phyloP scores from a whole-genome alignment of 2,329 filamentous ascomycete species.

The Colletotrichum navitas region DNA sequence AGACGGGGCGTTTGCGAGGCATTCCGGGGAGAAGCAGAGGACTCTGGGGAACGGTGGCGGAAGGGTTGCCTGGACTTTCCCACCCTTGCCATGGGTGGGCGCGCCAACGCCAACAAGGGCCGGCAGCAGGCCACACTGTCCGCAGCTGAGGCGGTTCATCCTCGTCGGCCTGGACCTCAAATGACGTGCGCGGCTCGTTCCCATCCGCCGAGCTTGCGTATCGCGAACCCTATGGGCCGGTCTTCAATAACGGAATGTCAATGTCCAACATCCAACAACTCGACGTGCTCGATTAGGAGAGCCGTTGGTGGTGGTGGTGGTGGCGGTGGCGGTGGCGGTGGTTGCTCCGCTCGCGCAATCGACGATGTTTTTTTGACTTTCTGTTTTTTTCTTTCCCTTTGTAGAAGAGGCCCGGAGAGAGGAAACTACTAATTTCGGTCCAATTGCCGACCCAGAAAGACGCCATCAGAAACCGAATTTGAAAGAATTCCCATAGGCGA shows the following conservation, averaged over 20 bases:
- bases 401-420: no score
- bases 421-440: no score
- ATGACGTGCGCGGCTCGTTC: constrained; percentile 7
- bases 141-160: not conserved
- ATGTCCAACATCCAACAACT: not conserved
- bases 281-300: not conserved
- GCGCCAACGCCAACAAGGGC: not conserved
- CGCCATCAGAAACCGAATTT: constrained; percentile 1
- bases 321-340: not conserved
- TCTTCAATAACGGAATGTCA: not conserved
- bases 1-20: not conserved
- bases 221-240: not conserved
- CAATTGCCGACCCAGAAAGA: not conserved
- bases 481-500: constrained; percentile 12
- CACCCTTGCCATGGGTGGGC: not conserved
- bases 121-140: no score
- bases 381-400: no score
- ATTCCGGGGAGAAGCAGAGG: not conserved
- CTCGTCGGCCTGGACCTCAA: not conserved
- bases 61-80: not conserved
- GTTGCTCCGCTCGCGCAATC: not conserved
- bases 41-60: not conserved
- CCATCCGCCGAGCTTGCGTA: not conserved
- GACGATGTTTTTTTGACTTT: not conserved
- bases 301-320: not conserved